A percentile compares a stretch with the other conserved stretches of the same genome.
Conservation (phyloP, 2,329 filamentous ascomycete species). For the Alternaria dauci region DNA sequence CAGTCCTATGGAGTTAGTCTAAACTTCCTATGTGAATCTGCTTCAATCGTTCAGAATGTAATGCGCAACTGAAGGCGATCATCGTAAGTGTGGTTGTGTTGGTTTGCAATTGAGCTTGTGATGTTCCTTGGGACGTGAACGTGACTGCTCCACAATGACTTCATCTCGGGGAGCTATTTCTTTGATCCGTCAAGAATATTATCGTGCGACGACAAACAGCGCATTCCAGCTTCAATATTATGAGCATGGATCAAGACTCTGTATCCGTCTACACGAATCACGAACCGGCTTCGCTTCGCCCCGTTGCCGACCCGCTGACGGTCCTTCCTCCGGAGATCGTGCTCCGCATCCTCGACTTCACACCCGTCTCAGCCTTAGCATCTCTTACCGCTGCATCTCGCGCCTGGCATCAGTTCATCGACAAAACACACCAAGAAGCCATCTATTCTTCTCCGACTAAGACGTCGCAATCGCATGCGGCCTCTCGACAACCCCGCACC, state of each 20-base stretch:
- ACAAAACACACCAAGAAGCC: constrained; percentile 9
- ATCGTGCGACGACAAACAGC: background rate
- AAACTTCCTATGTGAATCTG: background rate
- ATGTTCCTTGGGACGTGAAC: background rate
- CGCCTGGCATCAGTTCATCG: constrained; percentile 18
- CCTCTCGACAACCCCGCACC: background rate
- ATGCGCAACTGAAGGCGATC: background rate
- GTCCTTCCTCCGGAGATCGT: constrained; percentile 15
- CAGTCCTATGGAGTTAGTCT: too few relatives aligned
- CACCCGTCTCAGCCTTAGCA: constrained; percentile 8
- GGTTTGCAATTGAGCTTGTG: background rate
- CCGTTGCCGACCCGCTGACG: constrained; percentile 12
- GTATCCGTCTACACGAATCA: background rate
- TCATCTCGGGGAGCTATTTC: constrained; percentile 10
- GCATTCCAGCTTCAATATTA: background rate
- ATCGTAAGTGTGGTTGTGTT: background rate
- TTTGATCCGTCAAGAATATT: constrained; percentile 6
- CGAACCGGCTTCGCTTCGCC: background rate
- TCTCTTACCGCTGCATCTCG: constrained; percentile 10
- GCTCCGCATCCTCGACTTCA: constrained; percentile 18
- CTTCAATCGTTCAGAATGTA: background rate
- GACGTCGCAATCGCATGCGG: constrained; percentile 3
- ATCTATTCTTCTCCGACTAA: constrained; percentile 14
- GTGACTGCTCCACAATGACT: constrained; percentile 20
- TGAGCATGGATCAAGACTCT: background rate